These are phyloP conservation scores for Yamadazyma kitorensis DNA, from an alignment of 805 yeast genomes.

Conservation along the genomic window DNA sequence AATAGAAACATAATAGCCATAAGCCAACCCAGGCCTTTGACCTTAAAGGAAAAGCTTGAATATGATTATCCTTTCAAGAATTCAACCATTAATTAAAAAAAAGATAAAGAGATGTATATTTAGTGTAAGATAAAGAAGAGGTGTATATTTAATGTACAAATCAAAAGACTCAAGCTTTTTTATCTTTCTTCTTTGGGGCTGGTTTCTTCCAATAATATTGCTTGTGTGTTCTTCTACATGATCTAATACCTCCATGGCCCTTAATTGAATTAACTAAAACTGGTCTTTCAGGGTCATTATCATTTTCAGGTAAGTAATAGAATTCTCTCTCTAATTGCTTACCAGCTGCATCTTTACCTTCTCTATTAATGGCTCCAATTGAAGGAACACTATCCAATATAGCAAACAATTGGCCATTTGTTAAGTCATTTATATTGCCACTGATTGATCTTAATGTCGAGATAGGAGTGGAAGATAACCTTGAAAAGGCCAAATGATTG, in stretches of 20 bases:
- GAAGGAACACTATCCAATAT: slow-evolving; percentile 49
- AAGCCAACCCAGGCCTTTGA: slow-evolving; percentile 26
- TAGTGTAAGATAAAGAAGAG: too few species aligned
- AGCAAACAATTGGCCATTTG: slow-evolving; percentile 42
- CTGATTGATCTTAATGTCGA: slow-evolving; percentile 63
- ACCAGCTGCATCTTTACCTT: slow-evolving; percentile 96
- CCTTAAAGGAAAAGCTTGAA: slow-evolving; percentile 18
- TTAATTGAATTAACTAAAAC: slow-evolving; percentile 69
- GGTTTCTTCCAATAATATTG: slow-evolving; percentile 78
- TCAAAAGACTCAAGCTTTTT: too few species aligned
- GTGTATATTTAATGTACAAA: not conserved
- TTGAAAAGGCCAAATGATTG: slow-evolving; percentile 87
- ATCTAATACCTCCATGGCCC: slow-evolving; percentile 78
- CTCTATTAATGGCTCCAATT: slow-evolving; percentile 84
- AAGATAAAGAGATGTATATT: too few species aligned
- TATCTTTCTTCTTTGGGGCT: slow-evolving; percentile 39
- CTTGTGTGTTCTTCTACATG: slow-evolving; percentile 91
- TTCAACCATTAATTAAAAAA: too few species aligned
- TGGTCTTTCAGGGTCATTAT: slow-evolving; percentile 67
- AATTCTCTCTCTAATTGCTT: slow-evolving; percentile 91
- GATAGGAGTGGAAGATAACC: slow-evolving; percentile 86
- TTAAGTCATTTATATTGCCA: slow-evolving; percentile 47
- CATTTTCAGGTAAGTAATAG: slow-evolving; percentile 84
- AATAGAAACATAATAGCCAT: slow-evolving; percentile 11
- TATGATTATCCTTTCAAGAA: slow-evolving; percentile 25